Percentiles rank a stretch among this genome's conserved stretches.
Evolutionary conservation across 2,329 filamentous ascomycete species (phyloP).

Genomic region (Aspergillus novoparasiticus): DNA sequence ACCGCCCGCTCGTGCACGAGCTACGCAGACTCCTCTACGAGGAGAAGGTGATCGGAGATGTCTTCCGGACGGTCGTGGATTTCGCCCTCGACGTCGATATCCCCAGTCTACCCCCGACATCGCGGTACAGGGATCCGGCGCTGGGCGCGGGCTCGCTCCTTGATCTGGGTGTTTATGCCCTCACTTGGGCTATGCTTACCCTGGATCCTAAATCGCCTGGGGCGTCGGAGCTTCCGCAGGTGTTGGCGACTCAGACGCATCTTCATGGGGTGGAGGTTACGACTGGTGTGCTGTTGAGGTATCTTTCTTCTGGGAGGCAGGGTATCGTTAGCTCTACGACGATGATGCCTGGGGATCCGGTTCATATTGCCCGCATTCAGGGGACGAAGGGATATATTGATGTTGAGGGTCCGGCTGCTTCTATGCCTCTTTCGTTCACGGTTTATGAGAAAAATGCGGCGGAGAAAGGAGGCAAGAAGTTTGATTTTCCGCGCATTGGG

Average conservation of each 20-base stretch:
- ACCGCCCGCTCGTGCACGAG: conserved; percentile 5
- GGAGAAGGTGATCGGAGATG: not conserved
- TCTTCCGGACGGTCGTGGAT: not conserved
- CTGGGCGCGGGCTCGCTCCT: conserved; percentile 19
- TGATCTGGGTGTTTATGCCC: conserved; percentile 18
- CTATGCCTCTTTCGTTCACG: conserved; percentile 1
- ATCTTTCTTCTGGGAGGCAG: conserved; percentile 42
- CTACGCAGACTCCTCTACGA: not conserved
- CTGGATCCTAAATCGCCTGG: conserved; percentile 6
- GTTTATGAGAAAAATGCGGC: conserved; percentile 1
- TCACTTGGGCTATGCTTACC: conserved; percentile 18
- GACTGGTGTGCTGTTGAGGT: conserved; percentile 45
- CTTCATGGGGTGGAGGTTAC: conserved; percentile 30
- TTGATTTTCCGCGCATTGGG: conserved; percentile 19
- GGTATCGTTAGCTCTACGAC: conserved; percentile 48
- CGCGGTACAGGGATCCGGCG: conserved; percentile 7
- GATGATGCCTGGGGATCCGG: conserved; percentile 4
- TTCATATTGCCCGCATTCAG: conserved; percentile 10
- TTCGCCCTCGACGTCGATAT: not conserved
- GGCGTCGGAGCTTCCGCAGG: conserved; percentile 7
- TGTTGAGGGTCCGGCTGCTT: not conserved
- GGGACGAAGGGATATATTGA: conserved; percentile 22
- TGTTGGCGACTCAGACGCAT: conserved; percentile 18
- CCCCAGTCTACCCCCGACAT: not conserved
- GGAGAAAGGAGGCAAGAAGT: conserved; percentile 30